Conservation (phyloP, 192 early-diverging fungal genomes). For the Endogone sp. region DNA sequence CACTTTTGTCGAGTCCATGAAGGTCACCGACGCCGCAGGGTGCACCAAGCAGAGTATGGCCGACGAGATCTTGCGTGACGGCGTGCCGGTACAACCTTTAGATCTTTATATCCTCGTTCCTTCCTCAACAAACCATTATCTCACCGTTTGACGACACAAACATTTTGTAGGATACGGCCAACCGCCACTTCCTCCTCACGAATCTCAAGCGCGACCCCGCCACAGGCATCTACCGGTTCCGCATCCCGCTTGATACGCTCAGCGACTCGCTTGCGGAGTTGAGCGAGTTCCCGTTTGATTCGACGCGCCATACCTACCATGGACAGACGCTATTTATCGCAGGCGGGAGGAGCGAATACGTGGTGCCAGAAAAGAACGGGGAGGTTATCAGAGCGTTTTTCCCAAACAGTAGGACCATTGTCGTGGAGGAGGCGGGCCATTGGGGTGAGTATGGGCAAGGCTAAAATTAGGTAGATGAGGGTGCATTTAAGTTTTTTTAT, state of each 20-base stretch:
- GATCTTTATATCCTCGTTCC: slow-evolving; percentile 20
- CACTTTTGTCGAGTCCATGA: slow-evolving; percentile 51
- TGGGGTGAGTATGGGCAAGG: slow-evolving; percentile 88
- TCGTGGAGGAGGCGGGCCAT: slow-evolving; percentile 79
- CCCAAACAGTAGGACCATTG: slow-evolving; percentile 58
- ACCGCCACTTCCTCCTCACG: slow-evolving; percentile 86
- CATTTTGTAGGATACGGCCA: slow-evolving; percentile 37
- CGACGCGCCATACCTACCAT: slow-evolving; percentile 36
- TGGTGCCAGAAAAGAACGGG: slow-evolving; percentile 43
- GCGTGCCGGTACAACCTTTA: slow-evolving; percentile 23
- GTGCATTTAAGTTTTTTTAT: too few species aligned
- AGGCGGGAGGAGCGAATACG: slow-evolving; percentile 68
- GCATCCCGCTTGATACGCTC: slow-evolving; percentile 74
- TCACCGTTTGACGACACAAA: background rate
- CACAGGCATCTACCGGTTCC: slow-evolving; percentile 47
- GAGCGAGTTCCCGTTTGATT: slow-evolving; percentile 44
- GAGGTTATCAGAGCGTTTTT: slow-evolving; percentile 65
- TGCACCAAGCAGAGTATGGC: slow-evolving; percentile 54
- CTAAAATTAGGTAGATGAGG: too few species aligned
- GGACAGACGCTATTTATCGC: slow-evolving; percentile 78
- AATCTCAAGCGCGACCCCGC: slow-evolving; percentile 69
- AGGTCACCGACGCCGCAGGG: slow-evolving; percentile 45
- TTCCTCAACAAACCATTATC: slow-evolving; percentile 1
- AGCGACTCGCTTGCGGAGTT: slow-evolving; percentile 47
- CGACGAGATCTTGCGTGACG: slow-evolving; percentile 49